Evolutionary conservation across 2,329 filamentous ascomycete species (phyloP), one percentile per base, ranked within the genome.

Genomic region (Diplodia intermedia): DNA sequence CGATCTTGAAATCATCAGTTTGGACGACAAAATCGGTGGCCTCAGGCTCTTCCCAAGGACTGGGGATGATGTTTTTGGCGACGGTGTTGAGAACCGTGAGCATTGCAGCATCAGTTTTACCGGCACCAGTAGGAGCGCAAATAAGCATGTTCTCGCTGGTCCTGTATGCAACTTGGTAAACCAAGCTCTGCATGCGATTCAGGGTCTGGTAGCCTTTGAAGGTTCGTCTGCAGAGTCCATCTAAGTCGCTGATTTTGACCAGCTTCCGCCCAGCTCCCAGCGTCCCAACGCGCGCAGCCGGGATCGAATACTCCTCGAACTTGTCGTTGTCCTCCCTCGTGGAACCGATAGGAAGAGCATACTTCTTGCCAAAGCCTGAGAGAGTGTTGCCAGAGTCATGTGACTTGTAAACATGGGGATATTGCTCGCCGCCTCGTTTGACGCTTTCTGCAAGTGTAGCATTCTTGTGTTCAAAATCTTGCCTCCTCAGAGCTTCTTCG

Each of bases 101-200:
- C 94, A 99, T 96, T 9, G 95, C 96, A 36, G 94, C 95, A 80
- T 99, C 95, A 1, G 95, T 99, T 86, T 99, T 99, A 88, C 95
- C 95, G 70, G 94, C 94, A 88, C 95, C 95, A 66, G 95, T 99
- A 4, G 95, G 95, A 26, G 95, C 95, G 79, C 95, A 99, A 69
- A 99, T 96, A 63, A 99, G 87, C 94, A 99, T 97, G 73, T 99
- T 99, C 80, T 99, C 95, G 75, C 89, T 97, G 2, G 93, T 97
- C 77, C 90, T 92, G 81, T 99, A 98, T 0, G 94, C 95, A 5
- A 99, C 92, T 0, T 93, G 93, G 74, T 97, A 97, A 0, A 98
- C 92, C 57, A 99, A 84, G 77, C 94, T 98, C 81, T 99, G 95
- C 96, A 99, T 99, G 33, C 96, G 90, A 76, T 99, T 99, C 69